Percentiles rank a stretch among this genome's conserved stretches.
Conservation (phyloP, 1,284 basidiomycete genomes). For the Tilletia setariae region DNA sequence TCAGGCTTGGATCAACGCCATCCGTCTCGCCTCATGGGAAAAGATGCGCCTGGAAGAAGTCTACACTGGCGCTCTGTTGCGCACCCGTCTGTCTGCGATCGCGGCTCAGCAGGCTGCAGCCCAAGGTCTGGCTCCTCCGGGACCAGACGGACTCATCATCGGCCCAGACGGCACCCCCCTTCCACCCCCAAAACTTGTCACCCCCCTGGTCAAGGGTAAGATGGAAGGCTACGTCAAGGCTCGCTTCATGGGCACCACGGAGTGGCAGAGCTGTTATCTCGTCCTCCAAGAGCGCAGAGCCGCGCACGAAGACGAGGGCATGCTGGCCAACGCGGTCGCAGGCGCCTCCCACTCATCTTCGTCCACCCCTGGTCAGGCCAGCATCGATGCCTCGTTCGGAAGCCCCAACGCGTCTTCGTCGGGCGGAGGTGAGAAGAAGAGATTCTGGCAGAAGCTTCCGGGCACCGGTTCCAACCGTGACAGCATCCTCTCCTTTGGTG, state of each 20-base stretch:
- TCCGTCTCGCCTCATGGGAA: conserved; percentile 90
- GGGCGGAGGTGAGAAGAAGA: conserved; percentile 21
- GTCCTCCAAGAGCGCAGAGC: conserved; percentile 59
- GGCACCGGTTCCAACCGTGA: conserved; percentile 32
- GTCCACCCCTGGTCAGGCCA: too few relatives aligned
- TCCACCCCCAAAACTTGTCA: conserved; percentile 25
- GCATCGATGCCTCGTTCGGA: neutral
- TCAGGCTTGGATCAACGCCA: conserved; percentile 74
- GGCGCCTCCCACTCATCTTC: too few relatives aligned
- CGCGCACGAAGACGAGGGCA: neutral
- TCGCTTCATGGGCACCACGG: conserved; percentile 86
- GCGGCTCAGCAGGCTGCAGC: conserved; percentile 14
- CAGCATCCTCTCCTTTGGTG: conserved; percentile 34
- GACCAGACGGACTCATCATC: neutral
- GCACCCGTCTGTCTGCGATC: conserved; percentile 58
- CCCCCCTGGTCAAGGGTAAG: conserved; percentile 61
- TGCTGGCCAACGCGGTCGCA: neutral
- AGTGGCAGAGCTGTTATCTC: conserved; percentile 93
- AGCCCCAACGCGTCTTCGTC: conserved; percentile 5
- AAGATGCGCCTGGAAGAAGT: conserved; percentile 93
- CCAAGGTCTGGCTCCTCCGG: neutral
- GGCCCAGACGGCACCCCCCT: neutral
- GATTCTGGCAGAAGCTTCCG: conserved; percentile 32
- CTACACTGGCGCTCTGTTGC: conserved; percentile 83
- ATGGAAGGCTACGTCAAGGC: conserved; percentile 92